phyloP scores from a whole-genome alignment of 2,329 filamentous ascomycete species.

The Aspergillus sp. region DNA sequence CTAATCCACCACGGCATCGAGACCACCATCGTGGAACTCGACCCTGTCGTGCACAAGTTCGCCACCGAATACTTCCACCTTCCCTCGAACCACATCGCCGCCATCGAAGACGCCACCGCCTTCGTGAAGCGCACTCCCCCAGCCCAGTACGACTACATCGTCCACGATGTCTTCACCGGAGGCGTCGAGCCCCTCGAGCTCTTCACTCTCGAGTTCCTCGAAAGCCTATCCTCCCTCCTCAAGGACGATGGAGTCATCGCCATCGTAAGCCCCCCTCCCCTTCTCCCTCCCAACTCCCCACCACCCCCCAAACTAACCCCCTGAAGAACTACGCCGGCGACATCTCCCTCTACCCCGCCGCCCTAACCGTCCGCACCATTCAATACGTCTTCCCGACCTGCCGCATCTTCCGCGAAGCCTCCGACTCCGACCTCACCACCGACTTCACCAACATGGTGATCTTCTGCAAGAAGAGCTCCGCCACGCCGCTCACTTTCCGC shows the following conservation, averaged over 20 bases:
- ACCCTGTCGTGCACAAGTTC: slow-evolving; percentile 83
- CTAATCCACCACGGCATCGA: slow-evolving; percentile 84
- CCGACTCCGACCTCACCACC: slow-evolving; percentile 54
- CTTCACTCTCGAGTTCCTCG: slow-evolving; percentile 83
- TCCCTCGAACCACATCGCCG: slow-evolving; percentile 72
- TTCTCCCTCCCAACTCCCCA: not conserved
- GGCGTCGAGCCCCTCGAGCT: slow-evolving; percentile 86
- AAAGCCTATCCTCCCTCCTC: slow-evolving; percentile 69
- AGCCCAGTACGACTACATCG: slow-evolving; percentile 78
- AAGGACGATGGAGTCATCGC: slow-evolving; percentile 80
- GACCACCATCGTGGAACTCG: slow-evolving; percentile 93
- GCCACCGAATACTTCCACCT: slow-evolving; percentile 81
- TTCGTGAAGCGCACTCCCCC: slow-evolving; percentile 57
- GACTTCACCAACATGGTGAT: slow-evolving; percentile 97
- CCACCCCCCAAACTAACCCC: not conserved
- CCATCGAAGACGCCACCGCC: slow-evolving; percentile 78
- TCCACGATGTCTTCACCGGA: slow-evolving; percentile 97
- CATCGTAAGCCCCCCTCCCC: slow-evolving; percentile 62
- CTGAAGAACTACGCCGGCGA: slow-evolving; percentile 90
- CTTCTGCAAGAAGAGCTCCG: slow-evolving; percentile 74
- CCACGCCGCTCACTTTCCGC: slow-evolving; percentile 64
- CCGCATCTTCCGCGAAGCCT: slow-evolving; percentile 82
- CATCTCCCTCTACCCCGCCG: slow-evolving; percentile 72
- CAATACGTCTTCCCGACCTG: slow-evolving; percentile 81
- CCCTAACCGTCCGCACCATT: slow-evolving; percentile 80